A percentile compares a stretch with the other conserved stretches of the same genome.
These are phyloP conservation scores for Trichophyton schoenleinii DNA, from an alignment of 2,329 filamentous ascomycete species.

Conservation along the genomic window DNA sequence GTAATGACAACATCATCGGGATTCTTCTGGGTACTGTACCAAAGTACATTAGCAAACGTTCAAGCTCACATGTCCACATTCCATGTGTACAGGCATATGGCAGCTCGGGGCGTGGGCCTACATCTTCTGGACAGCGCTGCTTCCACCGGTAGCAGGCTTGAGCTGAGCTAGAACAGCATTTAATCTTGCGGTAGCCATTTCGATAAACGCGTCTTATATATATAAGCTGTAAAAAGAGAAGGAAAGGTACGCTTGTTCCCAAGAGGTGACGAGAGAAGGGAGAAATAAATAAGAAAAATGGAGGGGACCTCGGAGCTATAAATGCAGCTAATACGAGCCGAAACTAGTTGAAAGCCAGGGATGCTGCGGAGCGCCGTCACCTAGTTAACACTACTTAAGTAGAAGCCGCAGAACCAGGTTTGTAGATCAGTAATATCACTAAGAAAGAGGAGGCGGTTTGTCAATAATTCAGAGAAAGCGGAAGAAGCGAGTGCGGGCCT, in stretches of 20 bases:
- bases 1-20: constrained; percentile 96
- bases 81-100: not conserved
- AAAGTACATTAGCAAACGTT: not conserved
- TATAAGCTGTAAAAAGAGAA: not conserved
- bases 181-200: constrained; percentile 15
- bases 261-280: not conserved
- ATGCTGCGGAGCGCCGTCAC: not conserved
- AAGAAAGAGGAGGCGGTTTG: not conserved
- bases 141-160: constrained; percentile 13
- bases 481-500: not conserved
- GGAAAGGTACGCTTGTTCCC: not conserved
- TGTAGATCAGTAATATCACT: not conserved
- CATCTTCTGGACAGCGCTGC: constrained; percentile 13
- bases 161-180: constrained; percentile 14
- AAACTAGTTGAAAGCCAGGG: not conserved
- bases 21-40: constrained; percentile 68
- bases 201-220: not conserved
- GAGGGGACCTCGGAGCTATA: constrained; percentile 5
- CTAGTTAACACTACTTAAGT: no score
- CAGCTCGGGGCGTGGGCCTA: constrained; percentile 3
- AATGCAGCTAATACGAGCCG: not conserved
- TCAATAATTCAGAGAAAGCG: not conserved
- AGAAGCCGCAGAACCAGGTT: not conserved
- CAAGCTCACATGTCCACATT: not conserved
- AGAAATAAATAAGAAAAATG: not conserved